A percentile compares a stretch with the other conserved stretches of the same genome.
Conservation (phyloP, 2,329 filamentous ascomycete species). For the Leptographium wingfieldii region DNA sequence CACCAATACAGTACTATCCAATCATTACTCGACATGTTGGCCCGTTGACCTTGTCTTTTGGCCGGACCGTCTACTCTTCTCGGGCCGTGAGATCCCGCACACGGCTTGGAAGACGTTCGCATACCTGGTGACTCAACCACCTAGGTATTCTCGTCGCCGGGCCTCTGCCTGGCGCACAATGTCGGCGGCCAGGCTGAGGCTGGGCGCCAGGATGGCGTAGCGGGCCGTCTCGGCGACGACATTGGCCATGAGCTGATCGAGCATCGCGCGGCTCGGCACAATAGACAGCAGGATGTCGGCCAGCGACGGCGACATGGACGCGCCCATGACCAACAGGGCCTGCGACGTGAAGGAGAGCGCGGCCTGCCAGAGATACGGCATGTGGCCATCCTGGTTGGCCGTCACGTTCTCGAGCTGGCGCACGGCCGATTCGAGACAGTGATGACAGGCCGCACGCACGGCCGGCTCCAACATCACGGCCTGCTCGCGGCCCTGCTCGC, state of each 20-base stretch:
- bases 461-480: slow-evolving; percentile 47
- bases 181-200: slow-evolving; percentile 61
- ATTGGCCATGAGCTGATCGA: slow-evolving; percentile 66
- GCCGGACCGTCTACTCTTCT: no score
- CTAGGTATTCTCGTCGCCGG: slow-evolving; percentile 51
- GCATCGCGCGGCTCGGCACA: slow-evolving; percentile 43
- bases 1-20: no score
- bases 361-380: slow-evolving; percentile 79
- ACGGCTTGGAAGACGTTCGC: no score
- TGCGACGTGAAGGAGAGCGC: slow-evolving; percentile 74
- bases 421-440: slow-evolving; percentile 69
- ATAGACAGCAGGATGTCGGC: slow-evolving; percentile 49
- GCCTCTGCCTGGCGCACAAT: slow-evolving; percentile 70
- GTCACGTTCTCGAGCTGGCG: slow-evolving; percentile 68
- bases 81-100: no score
- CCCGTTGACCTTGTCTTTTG: no score
- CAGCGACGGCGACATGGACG: slow-evolving; percentile 65
- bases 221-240: slow-evolving; percentile 65
- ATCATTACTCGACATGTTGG: no score
- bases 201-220: slow-evolving; percentile 64
- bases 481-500: slow-evolving; percentile 44
- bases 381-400: slow-evolving; percentile 69
- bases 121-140: slow-evolving; percentile 9
- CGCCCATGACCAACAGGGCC: slow-evolving; percentile 70
- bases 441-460: slow-evolving; percentile 66